Conservation (phyloP, 345 rosid genomes). For the Angophora floribunda region DNA sequence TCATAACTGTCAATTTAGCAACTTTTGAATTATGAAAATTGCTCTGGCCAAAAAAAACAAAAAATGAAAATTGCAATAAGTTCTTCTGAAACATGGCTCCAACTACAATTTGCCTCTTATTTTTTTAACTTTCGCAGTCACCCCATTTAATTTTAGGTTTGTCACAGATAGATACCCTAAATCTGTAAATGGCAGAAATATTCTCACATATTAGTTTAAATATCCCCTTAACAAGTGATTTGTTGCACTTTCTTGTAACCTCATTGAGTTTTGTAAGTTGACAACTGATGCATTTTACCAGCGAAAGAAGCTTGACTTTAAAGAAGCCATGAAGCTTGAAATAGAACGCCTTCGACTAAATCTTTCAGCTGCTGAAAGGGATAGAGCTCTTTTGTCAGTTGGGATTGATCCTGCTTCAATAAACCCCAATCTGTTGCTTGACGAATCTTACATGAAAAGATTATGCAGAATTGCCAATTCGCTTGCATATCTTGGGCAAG, state of each 20-base stretch:
- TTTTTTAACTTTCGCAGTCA: not conserved
- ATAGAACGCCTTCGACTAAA: slow-evolving; percentile 78
- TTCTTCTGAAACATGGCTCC: not conserved
- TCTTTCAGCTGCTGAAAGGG: slow-evolving; percentile 96
- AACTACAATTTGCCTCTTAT: not conserved
- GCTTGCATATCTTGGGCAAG: slow-evolving; percentile 81
- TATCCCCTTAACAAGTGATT: not conserved
- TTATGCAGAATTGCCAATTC: slow-evolving; percentile 55
- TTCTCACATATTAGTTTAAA: not conserved
- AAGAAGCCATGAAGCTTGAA: slow-evolving; percentile 83
- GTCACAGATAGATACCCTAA: not conserved
- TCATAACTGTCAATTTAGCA: not conserved
- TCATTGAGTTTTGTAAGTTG: not conserved
- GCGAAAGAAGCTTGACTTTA: slow-evolving; percentile 59
- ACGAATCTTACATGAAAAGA: slow-evolving; percentile 64
- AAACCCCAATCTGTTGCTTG: slow-evolving; percentile 72
- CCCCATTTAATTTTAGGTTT: not conserved
- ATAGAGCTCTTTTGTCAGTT: slow-evolving; percentile 77
- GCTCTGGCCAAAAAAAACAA: not conserved
- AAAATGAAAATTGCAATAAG: not conserved
- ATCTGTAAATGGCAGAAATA: not conserved
- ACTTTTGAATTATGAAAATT: not conserved
- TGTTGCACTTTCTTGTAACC: not conserved
- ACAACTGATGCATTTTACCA: slow-evolving; percentile 12
- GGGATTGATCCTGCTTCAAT: slow-evolving; percentile 94